Conservation (phyloP, 805 yeast species). For the Maudiozyma bulderi region DNA sequence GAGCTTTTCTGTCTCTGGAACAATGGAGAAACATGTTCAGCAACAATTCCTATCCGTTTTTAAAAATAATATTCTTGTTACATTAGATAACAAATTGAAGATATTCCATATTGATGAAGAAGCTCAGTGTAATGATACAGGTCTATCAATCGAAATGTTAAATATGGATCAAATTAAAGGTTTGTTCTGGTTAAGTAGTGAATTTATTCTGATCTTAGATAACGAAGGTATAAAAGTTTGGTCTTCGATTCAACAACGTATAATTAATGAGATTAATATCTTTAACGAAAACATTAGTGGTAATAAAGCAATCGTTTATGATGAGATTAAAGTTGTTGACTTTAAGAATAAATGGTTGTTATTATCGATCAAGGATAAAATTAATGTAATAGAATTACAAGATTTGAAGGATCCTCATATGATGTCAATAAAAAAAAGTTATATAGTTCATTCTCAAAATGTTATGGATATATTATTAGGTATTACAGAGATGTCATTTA, state of each 20-base stretch:
- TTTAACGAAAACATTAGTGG: constrained; percentile 2
- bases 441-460: constrained; percentile 6
- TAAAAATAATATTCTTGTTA: constrained; percentile 7
- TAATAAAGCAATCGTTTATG: constrained; percentile 2
- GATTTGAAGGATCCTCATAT: constrained; percentile 1
- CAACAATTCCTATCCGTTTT: constrained; percentile 5
- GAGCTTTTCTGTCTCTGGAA: not conserved
- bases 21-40: not conserved
- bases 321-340: constrained; percentile 15
- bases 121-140: constrained; percentile 5
- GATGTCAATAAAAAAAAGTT: constrained; percentile 9
- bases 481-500: constrained; percentile 27
- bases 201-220: constrained; percentile 14
- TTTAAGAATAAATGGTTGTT: constrained; percentile 25
- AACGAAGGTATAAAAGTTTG: constrained; percentile 16
- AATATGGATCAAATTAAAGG: constrained; percentile 4
- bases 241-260: constrained; percentile 7
- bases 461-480: constrained; percentile 19
- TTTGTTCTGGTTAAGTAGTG: constrained; percentile 20
- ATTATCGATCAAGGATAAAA: constrained; percentile 8
- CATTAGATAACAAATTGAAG: constrained; percentile 5
- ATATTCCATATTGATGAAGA: constrained; percentile 6
- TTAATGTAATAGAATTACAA: constrained; percentile 14
- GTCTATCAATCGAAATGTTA: not conserved
- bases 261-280: constrained; percentile 8